Percentiles rank a stretch among this genome's conserved stretches.
Conservation (phyloP, 768 basidiomycete genomes). For the Rhodotorula taiwanensis region DNA sequence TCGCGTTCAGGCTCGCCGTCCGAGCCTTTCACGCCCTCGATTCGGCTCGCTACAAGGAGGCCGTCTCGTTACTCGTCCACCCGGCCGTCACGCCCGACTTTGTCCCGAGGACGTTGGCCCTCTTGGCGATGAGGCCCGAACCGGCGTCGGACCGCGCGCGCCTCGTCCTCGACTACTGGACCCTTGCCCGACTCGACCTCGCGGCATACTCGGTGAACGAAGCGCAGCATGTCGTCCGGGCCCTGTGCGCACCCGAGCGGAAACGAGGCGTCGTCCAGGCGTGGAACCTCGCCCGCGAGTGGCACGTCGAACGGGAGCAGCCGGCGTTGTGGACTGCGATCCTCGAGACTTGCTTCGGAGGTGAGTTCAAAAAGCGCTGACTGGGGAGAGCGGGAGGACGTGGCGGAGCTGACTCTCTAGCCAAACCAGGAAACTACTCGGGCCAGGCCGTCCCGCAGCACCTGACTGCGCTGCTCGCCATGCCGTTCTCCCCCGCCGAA, state of each 20-base stretch:
- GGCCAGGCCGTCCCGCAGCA: constrained; percentile 8
- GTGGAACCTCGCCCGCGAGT: constrained; percentile 23
- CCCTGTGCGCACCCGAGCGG: constrained; percentile 14
- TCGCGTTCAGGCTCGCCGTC: constrained; percentile 17
- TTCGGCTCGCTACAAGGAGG: constrained; percentile 3
- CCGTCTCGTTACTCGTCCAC: constrained; percentile 23
- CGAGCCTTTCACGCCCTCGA: constrained; percentile 32
- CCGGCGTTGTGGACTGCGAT: constrained; percentile 7
- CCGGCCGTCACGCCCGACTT: constrained; percentile 31
- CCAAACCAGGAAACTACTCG: constrained; percentile 18
- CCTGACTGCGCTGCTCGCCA: constrained; percentile 21
- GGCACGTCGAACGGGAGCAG: constrained; percentile 16
- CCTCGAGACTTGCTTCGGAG: constrained; percentile 31
- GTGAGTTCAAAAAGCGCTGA: background rate
- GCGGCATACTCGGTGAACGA: constrained; percentile 2
- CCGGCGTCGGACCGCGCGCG: background rate
- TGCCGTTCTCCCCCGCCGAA: constrained; percentile 20
- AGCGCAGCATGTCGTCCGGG: constrained; percentile 12
- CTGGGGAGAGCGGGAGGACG: too few relatives aligned
- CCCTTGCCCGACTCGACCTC: constrained; percentile 14
- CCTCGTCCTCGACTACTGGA: constrained; percentile 31
- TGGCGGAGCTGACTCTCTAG: background rate
- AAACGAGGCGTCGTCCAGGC: constrained; percentile 25
- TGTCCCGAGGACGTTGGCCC: constrained; percentile 20
- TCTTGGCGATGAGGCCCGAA: constrained; percentile 10